Percentiles rank a stretch among this genome's conserved stretches.
phyloP scores from a whole-genome alignment of 148 eudicot genomes.

The Amaranthus palmeri region DNA sequence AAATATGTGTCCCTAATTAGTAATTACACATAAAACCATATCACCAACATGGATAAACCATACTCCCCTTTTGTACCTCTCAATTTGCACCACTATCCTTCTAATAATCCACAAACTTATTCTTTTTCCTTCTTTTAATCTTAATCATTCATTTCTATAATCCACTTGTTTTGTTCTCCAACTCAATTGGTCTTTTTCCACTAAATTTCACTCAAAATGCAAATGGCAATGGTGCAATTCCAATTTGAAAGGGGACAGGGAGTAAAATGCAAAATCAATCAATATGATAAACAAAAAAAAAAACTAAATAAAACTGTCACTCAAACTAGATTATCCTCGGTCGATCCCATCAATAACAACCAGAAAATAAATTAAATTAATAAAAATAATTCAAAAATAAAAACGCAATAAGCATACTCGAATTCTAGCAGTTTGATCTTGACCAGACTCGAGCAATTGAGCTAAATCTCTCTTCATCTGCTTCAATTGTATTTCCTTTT shows the following conservation, averaged over 20 bases:
- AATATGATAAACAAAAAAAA: background rate
- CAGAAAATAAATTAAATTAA: background rate
- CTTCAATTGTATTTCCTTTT: slow-evolving; percentile 66
- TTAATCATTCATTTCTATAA: no score
- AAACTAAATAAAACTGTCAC: background rate
- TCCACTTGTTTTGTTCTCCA: no score
- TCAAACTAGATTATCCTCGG: background rate
- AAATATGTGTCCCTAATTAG: no score
- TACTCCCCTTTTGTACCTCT: background rate
- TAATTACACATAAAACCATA: background rate
- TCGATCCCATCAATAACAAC: background rate
- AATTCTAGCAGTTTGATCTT: slow-evolving; percentile 82
- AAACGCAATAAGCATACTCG: slow-evolving; percentile 42
- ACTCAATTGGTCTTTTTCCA: no score
- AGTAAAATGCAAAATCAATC: background rate
- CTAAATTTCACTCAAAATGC: no score
- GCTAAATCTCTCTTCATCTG: slow-evolving; percentile 77
- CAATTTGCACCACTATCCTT: no score
- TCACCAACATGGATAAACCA: background rate
- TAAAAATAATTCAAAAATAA: background rate
- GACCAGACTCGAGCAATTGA: slow-evolving; percentile 77
- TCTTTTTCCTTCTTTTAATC: no score
- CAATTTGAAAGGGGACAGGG: no score
- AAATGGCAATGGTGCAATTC: no score
- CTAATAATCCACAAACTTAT: no score